Evolutionary conservation across 2,329 filamentous ascomycete genomes (phyloP), one percentile per base, ranked within the genome.

Genomic region (Epichloe amarillans): DNA sequence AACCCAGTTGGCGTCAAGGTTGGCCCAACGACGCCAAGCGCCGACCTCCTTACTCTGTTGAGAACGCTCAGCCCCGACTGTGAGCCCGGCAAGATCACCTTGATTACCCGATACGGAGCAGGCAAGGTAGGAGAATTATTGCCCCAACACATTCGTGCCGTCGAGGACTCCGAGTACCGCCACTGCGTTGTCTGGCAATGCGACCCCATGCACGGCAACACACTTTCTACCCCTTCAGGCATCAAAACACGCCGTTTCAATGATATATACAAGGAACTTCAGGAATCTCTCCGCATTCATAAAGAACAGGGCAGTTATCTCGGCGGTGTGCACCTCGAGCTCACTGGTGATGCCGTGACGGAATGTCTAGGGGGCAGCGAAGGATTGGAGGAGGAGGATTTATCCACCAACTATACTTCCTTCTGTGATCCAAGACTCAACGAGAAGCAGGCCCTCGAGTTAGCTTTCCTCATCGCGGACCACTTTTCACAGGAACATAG

Each of bases 1-100:
- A 98, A 98, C 70, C 93, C 93, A 0, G 88, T 98, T 59, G 93
- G 93, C 54, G 84, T 98, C 69, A 98, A 98, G 68, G 86, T 98
- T 52, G 93, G 93, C 0, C 93, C 93, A 8, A 85, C 82, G 5
- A 96, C 95, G 62, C 79, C 83, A 2, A 72, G 79, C 0, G 70
- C 78, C 0, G 93, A 97, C 63, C 77, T 98, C 14, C 77, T 91
- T 14, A 71, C 74, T 26, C 76, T 98, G 2, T 80, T 98, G 26
- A 81, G 94, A 58, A 83, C 84, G 10, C 84, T 98, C 49, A 95
- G 98, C 67, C 91, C 93, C 0, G 64, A 66, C 26, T 73, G 82
- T 59, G 90, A 96, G 65, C 74, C 88, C 15, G 93, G 93, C 48
- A 97, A 97, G 67, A 86, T 98, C 50, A 97, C 91, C 0, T 76